Percentiles rank a stretch among this genome's conserved stretches.
These are phyloP conservation scores for Aspergillus terreus DNA, from an alignment of 2,329 filamentous ascomycete species.

Conservation along the genomic window DNA sequence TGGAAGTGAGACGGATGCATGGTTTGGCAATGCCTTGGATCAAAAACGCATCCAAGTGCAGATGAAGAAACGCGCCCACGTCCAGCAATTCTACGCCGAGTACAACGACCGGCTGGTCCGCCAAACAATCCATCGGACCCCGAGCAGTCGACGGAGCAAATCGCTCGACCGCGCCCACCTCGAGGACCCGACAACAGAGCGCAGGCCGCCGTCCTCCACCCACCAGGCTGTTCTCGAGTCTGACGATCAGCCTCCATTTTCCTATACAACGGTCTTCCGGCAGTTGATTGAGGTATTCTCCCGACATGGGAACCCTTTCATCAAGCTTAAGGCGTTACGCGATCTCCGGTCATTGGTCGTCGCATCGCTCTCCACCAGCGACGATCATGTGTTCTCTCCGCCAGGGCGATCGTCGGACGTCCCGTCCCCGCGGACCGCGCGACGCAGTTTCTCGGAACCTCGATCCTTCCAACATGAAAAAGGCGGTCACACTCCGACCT, in stretches of 20 bases:
- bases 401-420: slow-evolving; percentile 8
- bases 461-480: slow-evolving; percentile 9
- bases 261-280: slow-evolving; percentile 75
- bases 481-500: slow-evolving; percentile 19
- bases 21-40: slow-evolving; percentile 62
- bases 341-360: slow-evolving; percentile 80
- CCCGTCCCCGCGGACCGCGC: slow-evolving; percentile 15
- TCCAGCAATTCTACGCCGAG: slow-evolving; percentile 37
- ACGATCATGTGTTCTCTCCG: slow-evolving; percentile 5
- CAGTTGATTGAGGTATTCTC: slow-evolving; percentile 81
- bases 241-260: slow-evolving; percentile 53
- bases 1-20: slow-evolving; percentile 88
- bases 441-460: slow-evolving; percentile 33
- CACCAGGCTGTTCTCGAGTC: neutral
- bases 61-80: slow-evolving; percentile 37
- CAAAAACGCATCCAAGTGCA: slow-evolving; percentile 42
- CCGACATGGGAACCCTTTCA: slow-evolving; percentile 80
- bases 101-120: slow-evolving; percentile 30
- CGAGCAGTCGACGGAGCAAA: slow-evolving; percentile 28
- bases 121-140: slow-evolving; percentile 18
- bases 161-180: slow-evolving; percentile 28
- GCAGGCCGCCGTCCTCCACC: neutral
- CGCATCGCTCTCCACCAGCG: slow-evolving; percentile 62
- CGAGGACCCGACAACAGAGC: slow-evolving; percentile 5
- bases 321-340: slow-evolving; percentile 77